phyloP scores from a whole-genome alignment of 2,329 filamentous ascomycete genomes.

The Cladosporium sp. region DNA sequence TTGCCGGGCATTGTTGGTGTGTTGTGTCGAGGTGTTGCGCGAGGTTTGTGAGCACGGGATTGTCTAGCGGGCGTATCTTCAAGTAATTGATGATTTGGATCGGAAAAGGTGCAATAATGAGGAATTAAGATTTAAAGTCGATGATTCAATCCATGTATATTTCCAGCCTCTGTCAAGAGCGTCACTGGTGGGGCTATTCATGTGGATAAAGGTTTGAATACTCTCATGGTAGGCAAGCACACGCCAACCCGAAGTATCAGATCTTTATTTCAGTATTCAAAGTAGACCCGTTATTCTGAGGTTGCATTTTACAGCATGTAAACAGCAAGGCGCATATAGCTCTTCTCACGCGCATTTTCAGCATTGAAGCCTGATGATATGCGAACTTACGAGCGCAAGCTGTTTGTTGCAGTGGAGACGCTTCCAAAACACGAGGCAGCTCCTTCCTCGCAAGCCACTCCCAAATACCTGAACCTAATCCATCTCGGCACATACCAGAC shows the following conservation, averaged over 20 bases:
- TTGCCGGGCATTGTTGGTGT: slow-evolving; percentile 30
- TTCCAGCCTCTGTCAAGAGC: not conserved
- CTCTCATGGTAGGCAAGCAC: not conserved
- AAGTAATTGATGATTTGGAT: not conserved
- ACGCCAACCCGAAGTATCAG: not conserved
- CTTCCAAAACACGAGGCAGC: not conserved
- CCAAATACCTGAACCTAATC: not conserved
- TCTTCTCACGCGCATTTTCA: not conserved
- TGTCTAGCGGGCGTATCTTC: not conserved
- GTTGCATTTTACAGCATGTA: not conserved
- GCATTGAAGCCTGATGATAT: not conserved
- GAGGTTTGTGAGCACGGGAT: not conserved
- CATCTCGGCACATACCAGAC: not conserved
- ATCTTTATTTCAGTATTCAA: not conserved
- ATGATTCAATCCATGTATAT: not conserved
- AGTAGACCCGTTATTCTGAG: too few relatives aligned
- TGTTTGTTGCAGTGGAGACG: not conserved
- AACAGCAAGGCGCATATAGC: not conserved
- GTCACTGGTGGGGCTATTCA: not conserved
- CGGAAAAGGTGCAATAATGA: not conserved
- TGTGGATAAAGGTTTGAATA: not conserved
- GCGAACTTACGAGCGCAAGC: not conserved
- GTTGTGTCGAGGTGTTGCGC: not conserved
- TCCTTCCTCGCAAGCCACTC: not conserved
- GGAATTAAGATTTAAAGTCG: not conserved